Evolutionary conservation across 495 filamentous ascomycete species (phyloP).

Genomic region (Penicillium samsonianum): DNA sequence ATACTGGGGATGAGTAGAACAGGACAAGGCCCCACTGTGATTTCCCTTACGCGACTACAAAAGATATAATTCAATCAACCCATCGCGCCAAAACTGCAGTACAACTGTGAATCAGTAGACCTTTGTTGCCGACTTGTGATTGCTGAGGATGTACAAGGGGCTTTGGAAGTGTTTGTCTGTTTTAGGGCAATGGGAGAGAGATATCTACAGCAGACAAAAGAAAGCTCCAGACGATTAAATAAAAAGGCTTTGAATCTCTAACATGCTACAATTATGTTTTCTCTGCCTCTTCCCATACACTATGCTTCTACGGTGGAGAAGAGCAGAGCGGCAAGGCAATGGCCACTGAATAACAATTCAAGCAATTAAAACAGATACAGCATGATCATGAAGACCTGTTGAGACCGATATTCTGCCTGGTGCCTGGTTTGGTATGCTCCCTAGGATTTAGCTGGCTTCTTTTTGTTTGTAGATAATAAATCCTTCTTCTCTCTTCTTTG

Average conservation of each 20-base stretch:
- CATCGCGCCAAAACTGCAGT: conserved; percentile 26
- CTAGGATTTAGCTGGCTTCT: no score
- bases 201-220: neutral
- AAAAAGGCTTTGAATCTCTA: neutral
- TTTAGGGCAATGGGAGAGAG: neutral
- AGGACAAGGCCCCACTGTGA: conserved; percentile 10
- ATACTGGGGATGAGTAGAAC: conserved; percentile 2
- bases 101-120: conserved; percentile 5
- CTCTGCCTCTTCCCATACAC: neutral
- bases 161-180: neutral
- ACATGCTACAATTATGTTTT: no score
- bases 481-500: no score
- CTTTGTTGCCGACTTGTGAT: neutral
- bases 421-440: no score
- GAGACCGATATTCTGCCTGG: no score
- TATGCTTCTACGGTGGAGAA: neutral
- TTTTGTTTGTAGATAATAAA: no score
- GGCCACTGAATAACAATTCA: neutral
- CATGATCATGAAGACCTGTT: neutral
- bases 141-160: neutral
- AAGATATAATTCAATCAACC: conserved; percentile 18
- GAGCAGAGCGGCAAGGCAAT: no score
- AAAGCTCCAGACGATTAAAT: neutral
- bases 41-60: conserved; percentile 32
- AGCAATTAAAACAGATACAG: neutral